phyloP scores from a whole-genome alignment of 768 basidiomycete genomes.

The Auricularia cornea region DNA sequence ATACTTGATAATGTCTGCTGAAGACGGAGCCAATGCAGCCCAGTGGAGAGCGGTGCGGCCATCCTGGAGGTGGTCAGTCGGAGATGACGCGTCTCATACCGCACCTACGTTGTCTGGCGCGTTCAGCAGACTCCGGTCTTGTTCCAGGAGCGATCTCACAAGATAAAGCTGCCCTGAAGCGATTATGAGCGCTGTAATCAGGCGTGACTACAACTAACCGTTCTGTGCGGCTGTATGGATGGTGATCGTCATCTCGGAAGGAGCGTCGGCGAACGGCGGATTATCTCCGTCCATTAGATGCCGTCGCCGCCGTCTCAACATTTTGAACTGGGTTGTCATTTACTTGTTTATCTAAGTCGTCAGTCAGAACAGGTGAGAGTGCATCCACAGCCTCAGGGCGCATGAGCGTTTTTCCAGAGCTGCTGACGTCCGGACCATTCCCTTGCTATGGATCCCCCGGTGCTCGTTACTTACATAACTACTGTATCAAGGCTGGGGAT shows the following conservation, averaged over 20 bases:
- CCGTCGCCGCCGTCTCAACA: too few species aligned
- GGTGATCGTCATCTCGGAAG: conserved; percentile 23
- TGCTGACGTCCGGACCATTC: too few species aligned
- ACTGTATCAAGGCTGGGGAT: too few species aligned
- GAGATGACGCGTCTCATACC: not conserved
- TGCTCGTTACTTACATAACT: too few species aligned
- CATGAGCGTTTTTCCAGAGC: too few species aligned
- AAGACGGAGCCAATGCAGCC: conserved; percentile 63
- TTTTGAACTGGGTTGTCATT: too few species aligned
- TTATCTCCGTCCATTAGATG: not conserved
- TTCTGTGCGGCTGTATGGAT: conserved; percentile 65
- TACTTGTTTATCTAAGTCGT: too few species aligned
- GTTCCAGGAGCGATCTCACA: conserved; percentile 54
- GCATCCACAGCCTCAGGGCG: too few species aligned
- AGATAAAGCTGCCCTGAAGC: conserved; percentile 58
- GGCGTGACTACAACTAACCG: conserved; percentile 29
- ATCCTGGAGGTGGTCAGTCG: conserved; percentile 39
- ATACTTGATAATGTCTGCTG: conserved; percentile 55
- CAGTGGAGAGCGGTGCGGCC: conserved; percentile 78
- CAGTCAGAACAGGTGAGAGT: too few species aligned
- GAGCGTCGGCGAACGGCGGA: not conserved
- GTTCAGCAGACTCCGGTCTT: conserved; percentile 55
- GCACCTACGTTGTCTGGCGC: conserved; percentile 49
- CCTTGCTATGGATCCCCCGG: too few species aligned
- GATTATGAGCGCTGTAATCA: conserved; percentile 1